Conservation (phyloP, 2,329 filamentous ascomycete genomes). For the Penicillium concentricum region DNA sequence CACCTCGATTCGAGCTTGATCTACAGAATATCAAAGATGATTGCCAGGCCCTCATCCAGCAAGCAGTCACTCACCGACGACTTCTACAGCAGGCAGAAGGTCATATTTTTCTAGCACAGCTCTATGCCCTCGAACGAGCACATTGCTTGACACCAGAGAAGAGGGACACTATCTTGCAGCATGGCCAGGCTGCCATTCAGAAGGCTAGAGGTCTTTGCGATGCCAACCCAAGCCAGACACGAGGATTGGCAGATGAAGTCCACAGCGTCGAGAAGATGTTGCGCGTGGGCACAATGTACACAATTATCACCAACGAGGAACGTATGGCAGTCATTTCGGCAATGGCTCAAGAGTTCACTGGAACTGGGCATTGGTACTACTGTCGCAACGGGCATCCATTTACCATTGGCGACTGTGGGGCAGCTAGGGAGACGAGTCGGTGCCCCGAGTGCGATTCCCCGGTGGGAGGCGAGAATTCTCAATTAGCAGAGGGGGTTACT, state of each 20-base stretch:
- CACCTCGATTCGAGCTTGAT: constrained; percentile 17
- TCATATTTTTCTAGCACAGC: constrained; percentile 51
- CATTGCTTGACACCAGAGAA: neutral
- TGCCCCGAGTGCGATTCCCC: constrained; percentile 63
- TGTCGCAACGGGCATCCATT: constrained; percentile 50
- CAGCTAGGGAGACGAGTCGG: constrained; percentile 59
- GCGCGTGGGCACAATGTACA: constrained; percentile 49
- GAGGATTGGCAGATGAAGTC: constrained; percentile 47
- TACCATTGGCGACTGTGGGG: constrained; percentile 65
- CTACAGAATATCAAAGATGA: constrained; percentile 38
- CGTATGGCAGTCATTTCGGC: constrained; percentile 51
- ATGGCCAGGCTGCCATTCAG: constrained; percentile 14
- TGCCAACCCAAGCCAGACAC: constrained; percentile 28
- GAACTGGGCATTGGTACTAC: constrained; percentile 53
- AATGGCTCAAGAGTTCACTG: constrained; percentile 52
- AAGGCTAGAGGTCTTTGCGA: constrained; percentile 30
- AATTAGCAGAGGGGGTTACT: neutral
- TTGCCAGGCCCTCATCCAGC: constrained; percentile 43
- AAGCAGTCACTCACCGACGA: constrained; percentile 37
- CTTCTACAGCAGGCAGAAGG: constrained; percentile 52
- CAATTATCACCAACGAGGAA: constrained; percentile 52
- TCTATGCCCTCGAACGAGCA: constrained; percentile 46
- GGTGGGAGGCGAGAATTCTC: constrained; percentile 52
- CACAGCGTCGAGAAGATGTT: constrained; percentile 50
- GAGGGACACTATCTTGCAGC: constrained; percentile 4